Base-by-base conservation (phyloP, 495 filamentous ascomycete species). In the Penicillium parvum region DNA sequence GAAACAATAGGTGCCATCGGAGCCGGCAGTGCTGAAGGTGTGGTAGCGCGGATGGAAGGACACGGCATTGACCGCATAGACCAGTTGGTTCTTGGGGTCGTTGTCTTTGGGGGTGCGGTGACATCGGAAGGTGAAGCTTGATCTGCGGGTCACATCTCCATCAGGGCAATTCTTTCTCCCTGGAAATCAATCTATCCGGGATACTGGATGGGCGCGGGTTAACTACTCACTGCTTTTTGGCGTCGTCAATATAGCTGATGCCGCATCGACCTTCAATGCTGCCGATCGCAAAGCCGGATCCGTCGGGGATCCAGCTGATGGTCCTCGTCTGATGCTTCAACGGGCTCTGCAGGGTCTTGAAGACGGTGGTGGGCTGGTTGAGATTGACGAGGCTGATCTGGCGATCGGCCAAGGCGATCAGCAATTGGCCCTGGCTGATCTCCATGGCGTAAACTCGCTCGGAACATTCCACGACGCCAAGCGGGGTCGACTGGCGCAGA, bases 71-170 rank as follows among this genome's bases (percentile, higher is more conserved):
- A 96, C 87, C 7, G 85, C 74, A 72, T 82, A 95, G 55, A 96
- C 89, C n/a, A n/a, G n/a, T n/a, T n/a, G n/a, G 56, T 94, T 89
- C 38, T 79, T 81, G 50, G 82, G 65, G 48, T 83, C 76, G 44
- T 76, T 72, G 50, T 72, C 72, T 0, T 82, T 77, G 8, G 79
- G 74, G 52, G 89, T 82, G 15, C 90, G 86, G 58, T 96, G 90
- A 61, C 90, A 96, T 65, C 91, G 92, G 75, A 95, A 96, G 18
- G 82, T 85, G 70, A 96, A 91, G 61, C 92, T 92, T 39, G 78
- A 81, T n/a, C n/a, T n/a, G n/a, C n/a, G n/a, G n/a, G n/a, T n/a
- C n/a, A n/a, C n/a, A n/a, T n/a, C n/a, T n/a, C n/a, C n/a, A n/a
- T n/a, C n/a, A n/a, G n/a, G n/a, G n/a, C n/a, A n/a, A n/a, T n/a